Evolutionary conservation across 2,329 filamentous ascomycete genomes (phyloP).

Genomic region (Fusarium citri): DNA sequence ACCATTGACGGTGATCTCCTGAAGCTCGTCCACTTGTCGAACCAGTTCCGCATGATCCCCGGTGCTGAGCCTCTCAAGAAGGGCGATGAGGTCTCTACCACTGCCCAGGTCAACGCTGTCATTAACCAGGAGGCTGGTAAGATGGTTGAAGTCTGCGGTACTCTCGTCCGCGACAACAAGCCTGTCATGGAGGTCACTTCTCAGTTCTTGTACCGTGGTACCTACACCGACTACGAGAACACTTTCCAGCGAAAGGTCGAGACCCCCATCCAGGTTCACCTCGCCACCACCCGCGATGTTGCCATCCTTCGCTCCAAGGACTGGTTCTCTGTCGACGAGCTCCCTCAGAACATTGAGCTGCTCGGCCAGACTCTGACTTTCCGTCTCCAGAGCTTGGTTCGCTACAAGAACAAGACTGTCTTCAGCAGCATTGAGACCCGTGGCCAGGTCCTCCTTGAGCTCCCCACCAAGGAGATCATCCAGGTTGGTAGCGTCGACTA

Average conservation of each 20-base stretch:
- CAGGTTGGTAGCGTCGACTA: conserved; percentile 98
- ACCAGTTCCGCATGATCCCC: conserved; percentile 97
- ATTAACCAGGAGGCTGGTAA: conserved; percentile 98
- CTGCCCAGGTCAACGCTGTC: conserved; percentile 95
- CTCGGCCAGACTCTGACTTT: conserved; percentile 95
- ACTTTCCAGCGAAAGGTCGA: conserved; percentile 98
- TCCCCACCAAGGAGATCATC: conserved; percentile 96
- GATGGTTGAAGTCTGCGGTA: conserved; percentile 99
- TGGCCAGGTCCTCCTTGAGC: conserved; percentile 91
- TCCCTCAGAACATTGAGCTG: conserved; percentile 79
- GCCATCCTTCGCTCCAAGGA: conserved; percentile 96
- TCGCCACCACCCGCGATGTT: conserved; percentile 89
- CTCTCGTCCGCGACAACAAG: conserved; percentile 84
- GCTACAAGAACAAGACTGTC: conserved; percentile 93
- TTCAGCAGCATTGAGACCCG: conserved; percentile 93
- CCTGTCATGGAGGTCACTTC: conserved; percentile 98
- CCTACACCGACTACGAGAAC: conserved; percentile 94
- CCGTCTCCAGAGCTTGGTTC: conserved; percentile 90
- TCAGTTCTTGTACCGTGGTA: conserved; percentile 95
- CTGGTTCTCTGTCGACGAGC: conserved; percentile 89
- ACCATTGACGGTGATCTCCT: conserved; percentile 95
- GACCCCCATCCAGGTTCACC: conserved; percentile 92
- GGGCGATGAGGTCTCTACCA: conserved; percentile 91
- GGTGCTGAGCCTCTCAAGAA: conserved; percentile 96
- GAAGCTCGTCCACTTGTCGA: conserved; percentile 96